Conservation (phyloP, 2,329 filamentous ascomycete species). For the Periconia sp. region DNA sequence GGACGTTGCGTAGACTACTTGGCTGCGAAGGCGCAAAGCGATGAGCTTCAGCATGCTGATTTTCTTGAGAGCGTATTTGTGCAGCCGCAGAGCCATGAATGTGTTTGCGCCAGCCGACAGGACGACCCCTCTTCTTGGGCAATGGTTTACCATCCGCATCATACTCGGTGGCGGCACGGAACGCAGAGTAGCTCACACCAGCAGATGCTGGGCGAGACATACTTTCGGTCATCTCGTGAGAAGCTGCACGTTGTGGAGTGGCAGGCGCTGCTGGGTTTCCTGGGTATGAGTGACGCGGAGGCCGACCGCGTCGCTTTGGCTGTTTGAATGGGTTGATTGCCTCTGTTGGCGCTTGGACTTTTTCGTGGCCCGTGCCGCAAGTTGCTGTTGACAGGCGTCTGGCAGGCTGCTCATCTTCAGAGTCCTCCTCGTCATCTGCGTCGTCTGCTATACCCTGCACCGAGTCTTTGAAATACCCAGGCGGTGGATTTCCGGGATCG, state of each 20-base stretch:
- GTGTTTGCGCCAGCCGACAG: slow-evolving; percentile 57
- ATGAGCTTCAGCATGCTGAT: slow-evolving; percentile 16
- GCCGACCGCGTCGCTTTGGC: slow-evolving; percentile 42
- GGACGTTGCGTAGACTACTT: slow-evolving; percentile 33
- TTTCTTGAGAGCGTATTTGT: slow-evolving; percentile 28
- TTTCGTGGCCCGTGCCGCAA: slow-evolving; percentile 25
- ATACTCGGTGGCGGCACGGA: slow-evolving; percentile 38
- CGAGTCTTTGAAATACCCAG: slow-evolving; percentile 37
- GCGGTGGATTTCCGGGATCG: slow-evolving; percentile 60
- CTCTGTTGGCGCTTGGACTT: slow-evolving; percentile 35
- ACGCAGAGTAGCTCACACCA: slow-evolving; percentile 51
- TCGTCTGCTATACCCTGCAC: slow-evolving; percentile 35
- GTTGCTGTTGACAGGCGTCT: slow-evolving; percentile 17
- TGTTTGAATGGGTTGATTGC: slow-evolving; percentile 41
- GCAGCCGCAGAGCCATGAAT: slow-evolving; percentile 49
- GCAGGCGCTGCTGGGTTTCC: slow-evolving; percentile 16
- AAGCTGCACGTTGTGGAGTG: slow-evolving; percentile 20
- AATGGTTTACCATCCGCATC: slow-evolving; percentile 43
- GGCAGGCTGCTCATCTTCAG: slow-evolving; percentile 35
- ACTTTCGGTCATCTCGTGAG: slow-evolving; percentile 32
- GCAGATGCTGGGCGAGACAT: slow-evolving; percentile 24
- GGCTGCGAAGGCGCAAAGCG: slow-evolving; percentile 23
- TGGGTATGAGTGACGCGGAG: slow-evolving; percentile 40
- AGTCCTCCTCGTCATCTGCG: slow-evolving; percentile 43
- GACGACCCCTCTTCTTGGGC: slow-evolving; percentile 55